Percentiles rank a stretch among this genome's conserved stretches.
These are phyloP conservation scores for Gossypium australe DNA, from an alignment of 345 rosid genomes.

Conservation along the genomic window DNA sequence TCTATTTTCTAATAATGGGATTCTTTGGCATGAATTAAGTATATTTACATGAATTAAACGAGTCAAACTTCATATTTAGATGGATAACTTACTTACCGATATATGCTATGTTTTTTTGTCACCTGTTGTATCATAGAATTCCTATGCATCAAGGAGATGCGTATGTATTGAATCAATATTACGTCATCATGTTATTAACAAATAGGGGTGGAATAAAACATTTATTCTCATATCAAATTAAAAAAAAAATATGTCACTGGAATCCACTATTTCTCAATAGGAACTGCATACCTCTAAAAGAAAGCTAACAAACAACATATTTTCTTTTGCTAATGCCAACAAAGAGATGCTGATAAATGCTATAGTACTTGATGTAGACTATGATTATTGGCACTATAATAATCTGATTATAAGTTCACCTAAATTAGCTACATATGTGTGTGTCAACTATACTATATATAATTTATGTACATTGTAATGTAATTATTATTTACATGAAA, in stretches of 20 bases:
- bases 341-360: slow-evolving; percentile 31
- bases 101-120: neutral
- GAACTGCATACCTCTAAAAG: slow-evolving; percentile 24
- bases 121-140: neutral
- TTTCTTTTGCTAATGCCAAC: slow-evolving; percentile 28
- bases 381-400: slow-evolving; percentile 3
- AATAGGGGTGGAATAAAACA: slow-evolving; percentile 24
- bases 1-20: no score
- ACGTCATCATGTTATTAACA: slow-evolving; percentile 14
- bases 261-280: slow-evolving; percentile 23
- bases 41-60: neutral
- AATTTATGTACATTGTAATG: no score
- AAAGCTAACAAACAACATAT: slow-evolving; percentile 28
- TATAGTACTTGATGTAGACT: slow-evolving; percentile 17
- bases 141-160: slow-evolving; percentile 3
- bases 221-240: slow-evolving; percentile 24
- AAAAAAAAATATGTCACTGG: slow-evolving; percentile 8
- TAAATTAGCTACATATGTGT: neutral
- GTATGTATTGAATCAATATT: slow-evolving; percentile 15
- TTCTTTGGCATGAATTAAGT: no score
- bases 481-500: no score
- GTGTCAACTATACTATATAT: neutral
- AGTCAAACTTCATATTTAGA: neutral
- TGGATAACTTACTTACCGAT: neutral
- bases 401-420: slow-evolving; percentile 17